Evolutionary conservation across 768 basidiomycete species (phyloP), one percentile per base, ranked within the genome.

Genomic region (Rhizopogon salebrosus): DNA sequence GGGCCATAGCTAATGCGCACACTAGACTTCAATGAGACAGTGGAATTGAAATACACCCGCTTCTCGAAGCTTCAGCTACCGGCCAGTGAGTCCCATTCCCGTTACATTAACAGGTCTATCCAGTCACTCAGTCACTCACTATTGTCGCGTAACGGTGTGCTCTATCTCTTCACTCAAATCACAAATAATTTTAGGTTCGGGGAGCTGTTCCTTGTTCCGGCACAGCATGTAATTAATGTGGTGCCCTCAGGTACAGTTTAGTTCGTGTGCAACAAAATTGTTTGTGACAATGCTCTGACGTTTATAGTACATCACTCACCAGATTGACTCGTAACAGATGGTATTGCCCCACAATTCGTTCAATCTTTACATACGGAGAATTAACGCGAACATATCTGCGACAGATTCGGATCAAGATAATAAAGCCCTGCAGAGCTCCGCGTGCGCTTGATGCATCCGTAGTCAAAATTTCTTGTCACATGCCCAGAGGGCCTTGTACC

Each of bases 401-500:
- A 22, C 31, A 29, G 39, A 38, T 24, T 27, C 18, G 16, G 48
- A 49, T 50, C 29, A 49, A 29, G 51, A 51, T 13, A 41, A 16
- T 39, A 50, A 51, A 26, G 34, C n/a, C 52, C 20, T 34, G n/a
- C n/a, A n/a, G n/a, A n/a, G n/a, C 27, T 14, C 37, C 39, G 37
- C 23, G 38, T 22, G 42, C 43, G 40, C 34, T 54, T 40, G 24
- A 42, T 24, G 42, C 41, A 27, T 41, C n/a, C n/a, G n/a, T n/a
- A n/a, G n/a, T n/a, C 41, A 23, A 56, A 42, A 24, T 39, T 22
- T 34, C 35, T 48, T 48, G 26, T 16, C 49, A 40, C 39, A 55
- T 63, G 59, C 46, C 54, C 57, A 61, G 53, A 56, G 56, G 51
- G 31, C 31, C 18, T 43, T 42, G 41, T 46, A 37, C 29, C 18